These are phyloP conservation scores for Pythium biforme DNA, from an alignment of 352 stramenopile genomes.

Conservation along the genomic window DNA sequence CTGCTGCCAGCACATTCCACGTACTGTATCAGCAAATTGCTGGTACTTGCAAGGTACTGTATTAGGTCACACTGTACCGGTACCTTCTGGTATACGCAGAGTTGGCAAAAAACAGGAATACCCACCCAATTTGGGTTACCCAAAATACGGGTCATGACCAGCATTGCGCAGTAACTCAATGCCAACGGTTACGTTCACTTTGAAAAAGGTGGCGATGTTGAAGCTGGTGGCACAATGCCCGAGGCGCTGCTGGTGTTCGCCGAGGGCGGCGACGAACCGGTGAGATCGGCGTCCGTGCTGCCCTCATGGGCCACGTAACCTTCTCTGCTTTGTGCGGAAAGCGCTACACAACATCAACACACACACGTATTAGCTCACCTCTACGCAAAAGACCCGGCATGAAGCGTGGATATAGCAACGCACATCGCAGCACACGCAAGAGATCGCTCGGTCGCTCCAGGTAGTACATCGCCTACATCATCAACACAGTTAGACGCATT, in stretches of 20 bases:
- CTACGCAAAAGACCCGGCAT: neutral
- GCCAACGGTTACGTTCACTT: neutral
- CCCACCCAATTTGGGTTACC: no score
- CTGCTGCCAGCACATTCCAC: no score
- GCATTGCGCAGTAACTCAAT: no score
- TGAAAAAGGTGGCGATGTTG: conserved; percentile 4
- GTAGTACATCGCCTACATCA: conserved; percentile 64
- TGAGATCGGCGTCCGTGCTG: neutral
- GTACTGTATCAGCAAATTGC: no score
- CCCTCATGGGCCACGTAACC: conserved; percentile 28
- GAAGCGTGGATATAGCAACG: conserved; percentile 1
- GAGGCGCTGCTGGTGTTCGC: neutral
- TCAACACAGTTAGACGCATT: neutral
- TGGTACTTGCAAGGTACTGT: no score
- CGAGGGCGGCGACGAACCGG: neutral
- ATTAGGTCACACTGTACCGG: no score
- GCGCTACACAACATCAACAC: conserved; percentile 27
- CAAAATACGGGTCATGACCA: no score
- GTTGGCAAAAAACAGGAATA: no score
- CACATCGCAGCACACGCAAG: conserved; percentile 55
- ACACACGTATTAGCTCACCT: neutral
- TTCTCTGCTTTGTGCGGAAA: conserved; percentile 60
- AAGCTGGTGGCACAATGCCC: neutral
- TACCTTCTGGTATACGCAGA: no score
- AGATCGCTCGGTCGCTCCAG: conserved; percentile 62